Conservation (phyloP, 2,329 filamentous ascomycete species). For the Colletotrichum chrysophilum region DNA sequence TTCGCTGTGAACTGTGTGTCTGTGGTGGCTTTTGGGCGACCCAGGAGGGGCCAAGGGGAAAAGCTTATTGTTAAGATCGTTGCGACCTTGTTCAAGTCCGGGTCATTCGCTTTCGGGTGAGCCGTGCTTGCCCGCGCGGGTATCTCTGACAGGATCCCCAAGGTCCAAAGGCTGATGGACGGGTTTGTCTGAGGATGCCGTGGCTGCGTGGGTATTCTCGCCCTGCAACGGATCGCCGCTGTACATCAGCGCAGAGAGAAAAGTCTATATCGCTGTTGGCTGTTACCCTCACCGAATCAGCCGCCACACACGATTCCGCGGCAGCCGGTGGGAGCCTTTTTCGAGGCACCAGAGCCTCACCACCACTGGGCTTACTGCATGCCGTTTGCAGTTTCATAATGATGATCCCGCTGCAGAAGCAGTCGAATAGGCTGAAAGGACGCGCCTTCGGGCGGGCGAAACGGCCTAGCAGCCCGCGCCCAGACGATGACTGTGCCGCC, state of each 20-base stretch:
- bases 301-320: not conserved
- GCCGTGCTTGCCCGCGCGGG: not conserved
- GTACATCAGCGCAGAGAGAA: not conserved
- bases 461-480: not conserved
- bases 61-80: slow-evolving; percentile 10
- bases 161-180: not conserved
- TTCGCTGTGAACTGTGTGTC: not conserved
- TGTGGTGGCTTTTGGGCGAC: not conserved
- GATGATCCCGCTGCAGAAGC: not conserved
- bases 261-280: not conserved
- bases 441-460: not conserved
- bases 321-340: not conserved
- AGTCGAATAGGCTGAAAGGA: not conserved
- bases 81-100: not conserved
- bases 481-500: slow-evolving; percentile 9
- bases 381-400: not conserved
- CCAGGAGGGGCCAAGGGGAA: not conserved
- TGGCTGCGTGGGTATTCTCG: not conserved
- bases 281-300: not conserved
- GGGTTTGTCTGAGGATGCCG: not conserved
- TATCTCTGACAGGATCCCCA: not conserved
- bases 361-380: not conserved
- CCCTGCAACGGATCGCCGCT: not conserved
- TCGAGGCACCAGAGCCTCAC: not conserved
- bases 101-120: not conserved